Evolutionary conservation across 2,329 filamentous ascomycete species (phyloP), one percentile per base, ranked within the genome.

Genomic region (Pseudopyrenochaeta lycopersici): DNA sequence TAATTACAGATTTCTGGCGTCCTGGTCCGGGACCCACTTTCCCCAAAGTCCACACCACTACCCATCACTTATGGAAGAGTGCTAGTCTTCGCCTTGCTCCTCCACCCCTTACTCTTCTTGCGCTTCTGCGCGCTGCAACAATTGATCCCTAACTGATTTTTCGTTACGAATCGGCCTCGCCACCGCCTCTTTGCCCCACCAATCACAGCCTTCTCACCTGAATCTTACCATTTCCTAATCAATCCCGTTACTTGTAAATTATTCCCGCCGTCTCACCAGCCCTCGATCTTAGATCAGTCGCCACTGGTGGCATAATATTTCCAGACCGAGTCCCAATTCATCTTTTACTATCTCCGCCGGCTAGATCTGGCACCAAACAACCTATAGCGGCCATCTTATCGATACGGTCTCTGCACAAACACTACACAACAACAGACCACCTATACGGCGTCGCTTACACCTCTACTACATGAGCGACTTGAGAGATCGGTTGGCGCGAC

Each of bases 401-500:
- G 27, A 48, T 49, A 55, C 45, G 40, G 23, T 21, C 44, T 40
- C 27, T n/a, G 46, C 27, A n/a, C 35, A 35, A 49, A 42, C 49
- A 49, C 46, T 44, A 27, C 23, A 27, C 23, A 27, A 27, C 23
- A 48, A 52, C 48, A 53, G 33, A 49, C 35, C 50, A 46, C 18
- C 32, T 17, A 47, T 49, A 29, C 43, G 23, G 20, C 30, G 30
- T 39, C 47, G 32, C 49, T 33, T 30, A 57, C 58, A 47, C 55
- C 52, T 49, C 54, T 40, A 27, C 72, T 77, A 77, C 70, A 89
- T 89, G 86, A 85, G 82, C 82, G 83, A 86, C 74, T 80, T 95
- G 67, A 84, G 82, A 63, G 77, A 82, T 32, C 84, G 88, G 62
- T 87, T 94, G 72, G 83, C 85, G 77, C 89, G 90, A 81, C 82